Evolutionary conservation across 1,139 yeast genomes (phyloP).

Genomic region (Saccharomyces hybrid): DNA sequence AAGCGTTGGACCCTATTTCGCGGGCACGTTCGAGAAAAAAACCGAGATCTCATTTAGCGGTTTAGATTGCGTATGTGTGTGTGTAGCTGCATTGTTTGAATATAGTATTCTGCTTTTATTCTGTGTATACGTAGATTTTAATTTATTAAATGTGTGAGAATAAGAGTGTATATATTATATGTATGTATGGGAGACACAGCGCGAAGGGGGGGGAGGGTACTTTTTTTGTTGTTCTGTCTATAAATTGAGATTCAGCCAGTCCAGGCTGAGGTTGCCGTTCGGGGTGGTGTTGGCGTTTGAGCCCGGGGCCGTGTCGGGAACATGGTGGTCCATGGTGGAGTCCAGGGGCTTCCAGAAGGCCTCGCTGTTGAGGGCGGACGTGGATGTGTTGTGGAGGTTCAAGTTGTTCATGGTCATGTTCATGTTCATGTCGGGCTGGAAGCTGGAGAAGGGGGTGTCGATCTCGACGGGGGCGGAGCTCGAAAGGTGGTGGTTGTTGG

Average conservation of each 20-base stretch:
- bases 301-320: background rate
- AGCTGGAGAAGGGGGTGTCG: background rate
- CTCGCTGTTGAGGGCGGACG: background rate
- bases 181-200: background rate
- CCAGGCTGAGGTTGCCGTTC: background rate
- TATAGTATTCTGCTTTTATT: background rate
- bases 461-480: background rate
- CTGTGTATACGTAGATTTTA: background rate
- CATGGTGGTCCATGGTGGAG: background rate
- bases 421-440: background rate
- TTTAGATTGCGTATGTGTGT: background rate
- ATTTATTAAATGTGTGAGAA: background rate
- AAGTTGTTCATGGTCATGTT: background rate
- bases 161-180: background rate
- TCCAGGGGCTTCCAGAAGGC: background rate
- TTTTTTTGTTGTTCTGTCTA: background rate
- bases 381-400: background rate
- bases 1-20: background rate
- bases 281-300: background rate
- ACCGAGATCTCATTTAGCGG: background rate
- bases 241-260: background rate
- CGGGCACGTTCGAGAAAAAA: background rate
- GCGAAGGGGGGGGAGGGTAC: background rate
- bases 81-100: background rate
- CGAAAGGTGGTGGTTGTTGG: background rate